Conservation (phyloP, 805 yeast genomes). For the Vanderwaltozyma polyspora region DNA sequence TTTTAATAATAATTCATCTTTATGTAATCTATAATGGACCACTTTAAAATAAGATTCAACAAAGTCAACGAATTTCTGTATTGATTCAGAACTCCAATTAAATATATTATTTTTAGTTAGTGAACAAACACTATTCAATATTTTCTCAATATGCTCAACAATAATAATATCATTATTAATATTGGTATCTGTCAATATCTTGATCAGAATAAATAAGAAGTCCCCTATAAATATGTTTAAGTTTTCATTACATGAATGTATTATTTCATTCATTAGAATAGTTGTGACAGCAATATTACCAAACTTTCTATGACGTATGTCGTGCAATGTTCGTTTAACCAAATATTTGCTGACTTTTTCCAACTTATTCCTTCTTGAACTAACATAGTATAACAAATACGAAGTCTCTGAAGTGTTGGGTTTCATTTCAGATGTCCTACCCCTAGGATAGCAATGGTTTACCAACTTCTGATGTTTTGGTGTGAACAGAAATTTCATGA, state of each 20-base stretch:
- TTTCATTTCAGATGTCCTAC: constrained; percentile 72
- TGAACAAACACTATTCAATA: constrained; percentile 36
- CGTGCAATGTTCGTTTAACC: constrained; percentile 47
- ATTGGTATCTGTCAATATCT: constrained; percentile 31
- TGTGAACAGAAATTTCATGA: constrained; percentile 49
- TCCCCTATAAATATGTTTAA: constrained; percentile 69
- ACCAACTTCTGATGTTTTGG: too few species aligned
- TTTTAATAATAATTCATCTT: constrained; percentile 21
- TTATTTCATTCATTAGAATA: constrained; percentile 55
- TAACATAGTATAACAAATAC: constrained; percentile 77
- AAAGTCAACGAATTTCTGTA: constrained; percentile 25
- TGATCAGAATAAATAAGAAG: constrained; percentile 48
- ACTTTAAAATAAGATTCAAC: constrained; percentile 16
- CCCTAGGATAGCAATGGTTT: constrained; percentile 86
- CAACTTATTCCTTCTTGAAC: constrained; percentile 76
- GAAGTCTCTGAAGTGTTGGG: constrained; percentile 89
- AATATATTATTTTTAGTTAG: constrained; percentile 52
- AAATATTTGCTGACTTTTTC: constrained; percentile 73
- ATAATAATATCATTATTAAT: constrained; percentile 50
- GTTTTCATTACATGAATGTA: constrained; percentile 69
- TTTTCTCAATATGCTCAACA: constrained; percentile 39
- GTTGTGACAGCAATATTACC: constrained; percentile 85
- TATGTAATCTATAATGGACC: constrained; percentile 22
- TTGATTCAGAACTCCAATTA: constrained; percentile 46
- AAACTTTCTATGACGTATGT: constrained; percentile 46